These are phyloP conservation scores for Boletus vinaceobasis DNA, from an alignment of 768 basidiomycete genomes.

Conservation along the genomic window DNA sequence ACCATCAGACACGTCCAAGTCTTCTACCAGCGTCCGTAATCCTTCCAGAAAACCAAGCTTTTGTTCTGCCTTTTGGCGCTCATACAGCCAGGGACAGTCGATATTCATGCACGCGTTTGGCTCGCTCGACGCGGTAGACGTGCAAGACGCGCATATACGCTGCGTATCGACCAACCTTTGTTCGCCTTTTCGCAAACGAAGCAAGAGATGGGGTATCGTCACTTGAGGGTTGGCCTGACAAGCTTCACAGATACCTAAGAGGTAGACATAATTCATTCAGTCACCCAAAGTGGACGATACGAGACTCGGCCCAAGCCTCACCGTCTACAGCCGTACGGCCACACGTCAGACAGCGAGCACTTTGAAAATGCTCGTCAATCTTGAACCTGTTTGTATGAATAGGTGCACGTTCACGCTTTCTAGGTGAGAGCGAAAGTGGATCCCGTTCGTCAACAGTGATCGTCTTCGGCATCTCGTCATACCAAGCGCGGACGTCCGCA, in stretches of 20 bases:
- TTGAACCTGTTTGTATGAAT: constrained; percentile 39
- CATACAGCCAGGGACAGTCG: constrained; percentile 84
- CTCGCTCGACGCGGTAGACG: constrained; percentile 51
- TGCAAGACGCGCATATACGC: constrained; percentile 70
- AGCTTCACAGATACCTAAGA: constrained; percentile 57
- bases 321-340: constrained; percentile 52
- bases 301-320: constrained; percentile 21
- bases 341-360: constrained; percentile 68
- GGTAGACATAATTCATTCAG: not conserved
- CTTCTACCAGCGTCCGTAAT: constrained; percentile 30
- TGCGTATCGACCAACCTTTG: constrained; percentile 55
- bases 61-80: constrained; percentile 57
- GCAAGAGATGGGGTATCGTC: constrained; percentile 55
- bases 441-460: constrained; percentile 37
- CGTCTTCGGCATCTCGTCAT: constrained; percentile 76
- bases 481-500: constrained; percentile 85
- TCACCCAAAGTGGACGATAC: not conserved
- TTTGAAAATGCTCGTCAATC: constrained; percentile 76
- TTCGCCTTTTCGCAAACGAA: constrained; percentile 55
- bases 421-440: constrained; percentile 35
- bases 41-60: constrained; percentile 32
- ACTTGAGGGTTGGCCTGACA: constrained; percentile 52
- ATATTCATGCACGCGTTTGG: constrained; percentile 73
- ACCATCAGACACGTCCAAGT: constrained; percentile 14
- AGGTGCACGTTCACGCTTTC: constrained; percentile 28